These are phyloP conservation scores for Jatropha podagrica DNA, from an alignment of 441 rosid genomes.

Conservation along the genomic window DNA sequence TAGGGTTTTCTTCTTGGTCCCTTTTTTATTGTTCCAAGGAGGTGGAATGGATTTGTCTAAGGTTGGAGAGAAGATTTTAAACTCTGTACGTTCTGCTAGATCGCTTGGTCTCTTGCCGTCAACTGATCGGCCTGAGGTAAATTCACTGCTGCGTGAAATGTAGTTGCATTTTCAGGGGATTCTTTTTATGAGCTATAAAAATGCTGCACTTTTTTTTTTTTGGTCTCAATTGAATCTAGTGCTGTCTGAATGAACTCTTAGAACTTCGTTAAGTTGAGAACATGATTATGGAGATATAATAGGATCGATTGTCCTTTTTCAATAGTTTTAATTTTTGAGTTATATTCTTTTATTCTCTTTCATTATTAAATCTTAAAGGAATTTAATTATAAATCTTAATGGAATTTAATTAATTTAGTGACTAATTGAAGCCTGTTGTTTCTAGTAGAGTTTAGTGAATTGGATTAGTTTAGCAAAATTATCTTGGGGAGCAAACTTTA, in stretches of 20 bases:
- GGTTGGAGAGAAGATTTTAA: constrained; percentile 85
- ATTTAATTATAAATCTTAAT: no score
- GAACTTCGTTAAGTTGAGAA: not conserved
- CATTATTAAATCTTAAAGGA: no score
- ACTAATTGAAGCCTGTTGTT: no score
- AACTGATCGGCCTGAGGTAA: constrained; percentile 89
- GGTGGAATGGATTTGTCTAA: constrained; percentile 92
- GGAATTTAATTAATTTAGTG: no score
- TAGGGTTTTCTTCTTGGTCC: constrained; percentile 72
- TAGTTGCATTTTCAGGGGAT: not conserved
- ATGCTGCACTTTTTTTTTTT: not conserved
- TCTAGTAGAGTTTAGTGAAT: no score
- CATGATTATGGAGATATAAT: no score
- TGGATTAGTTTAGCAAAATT: no score
- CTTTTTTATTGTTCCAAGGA: constrained; percentile 68
- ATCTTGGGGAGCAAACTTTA: no score
- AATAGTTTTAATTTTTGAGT: no score
- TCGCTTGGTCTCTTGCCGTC: constrained; percentile 84
- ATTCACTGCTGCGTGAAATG: not conserved
- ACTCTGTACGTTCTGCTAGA: constrained; percentile 88
- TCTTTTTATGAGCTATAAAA: not conserved
- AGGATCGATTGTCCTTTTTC: no score
- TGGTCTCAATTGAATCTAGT: not conserved
- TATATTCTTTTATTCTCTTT: no score
- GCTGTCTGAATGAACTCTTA: not conserved